A percentile compares a stretch with the other conserved stretches of the same genome.
phyloP scores from a whole-genome alignment of 192 early-diverging fungal species.

The Podochytrium sp. region DNA sequence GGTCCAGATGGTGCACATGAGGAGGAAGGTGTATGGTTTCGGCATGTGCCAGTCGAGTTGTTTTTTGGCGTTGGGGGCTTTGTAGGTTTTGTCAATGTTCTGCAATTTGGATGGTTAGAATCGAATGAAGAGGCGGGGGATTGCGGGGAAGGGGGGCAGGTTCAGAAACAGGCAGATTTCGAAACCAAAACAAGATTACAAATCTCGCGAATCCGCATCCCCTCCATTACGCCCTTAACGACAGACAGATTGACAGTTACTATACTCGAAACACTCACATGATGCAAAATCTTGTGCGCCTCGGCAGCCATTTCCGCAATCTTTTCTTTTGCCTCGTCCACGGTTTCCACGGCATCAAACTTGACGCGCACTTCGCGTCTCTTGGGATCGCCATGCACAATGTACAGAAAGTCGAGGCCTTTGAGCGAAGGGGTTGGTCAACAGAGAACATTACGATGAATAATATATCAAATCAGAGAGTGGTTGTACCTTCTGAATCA shows the following conservation, averaged over 20 bases:
- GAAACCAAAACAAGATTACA: neutral
- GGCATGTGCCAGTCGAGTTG: slow-evolving; percentile 11
- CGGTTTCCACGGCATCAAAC: slow-evolving; percentile 6
- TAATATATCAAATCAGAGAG: neutral
- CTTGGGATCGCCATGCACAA: neutral
- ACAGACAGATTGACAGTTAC: neutral
- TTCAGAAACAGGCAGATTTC: neutral
- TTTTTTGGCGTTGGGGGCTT: slow-evolving; percentile 1
- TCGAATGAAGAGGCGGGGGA: neutral
- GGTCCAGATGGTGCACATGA: slow-evolving; percentile 16
- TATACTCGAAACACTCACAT: slow-evolving; percentile 5
- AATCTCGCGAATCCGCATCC: neutral
- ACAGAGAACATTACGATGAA: neutral
- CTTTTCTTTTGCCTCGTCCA: slow-evolving; percentile 18
- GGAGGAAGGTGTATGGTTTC: neutral
- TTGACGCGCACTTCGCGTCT: slow-evolving; percentile 11
- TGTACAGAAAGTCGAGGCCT: slow-evolving; percentile 32
- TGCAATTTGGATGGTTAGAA: neutral
- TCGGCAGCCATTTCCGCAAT: slow-evolving; percentile 28
- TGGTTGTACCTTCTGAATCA: slow-evolving; percentile 23
- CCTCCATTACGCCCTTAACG: too few relatives aligned
- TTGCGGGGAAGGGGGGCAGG: neutral
- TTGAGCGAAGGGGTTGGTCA: neutral
- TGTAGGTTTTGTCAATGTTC: slow-evolving; percentile 35
- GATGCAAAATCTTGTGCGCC: slow-evolving; percentile 26